Base-by-base conservation (phyloP, 352 stramenopile genomes). In the Phytophthora macrochlamydospora region DNA sequence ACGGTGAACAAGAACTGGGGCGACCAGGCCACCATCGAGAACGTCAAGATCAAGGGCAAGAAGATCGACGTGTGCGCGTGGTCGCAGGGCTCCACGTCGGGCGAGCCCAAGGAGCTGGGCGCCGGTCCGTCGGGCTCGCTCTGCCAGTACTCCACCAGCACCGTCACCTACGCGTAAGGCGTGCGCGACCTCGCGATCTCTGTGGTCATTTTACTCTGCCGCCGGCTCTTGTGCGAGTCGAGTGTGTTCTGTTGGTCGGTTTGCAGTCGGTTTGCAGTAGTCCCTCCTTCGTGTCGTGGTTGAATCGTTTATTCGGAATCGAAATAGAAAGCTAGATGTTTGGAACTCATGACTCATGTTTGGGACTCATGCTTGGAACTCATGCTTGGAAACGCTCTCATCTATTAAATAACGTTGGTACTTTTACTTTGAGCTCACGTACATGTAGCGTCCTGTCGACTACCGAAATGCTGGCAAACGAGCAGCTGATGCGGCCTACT, bases 71-170 rank as follows among this genome's bases (percentile, higher is more conserved):
- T 45, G 38, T 45, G 38, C 38, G 38, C 38, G 38, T 45, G 38
- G 38, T 45, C 38, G 38, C 38, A 45, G 38, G 38, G 38, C 38
- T 45, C 38, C 38, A 45, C 38, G 13, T 45, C 38, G 38, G 38
- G 38, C 38, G 38, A 45, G 38, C 38, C 38, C 38, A 45, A 45
- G 38, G 38, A 45, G 38, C 11, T 45, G 38, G 38, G 38, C 38
- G 38, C 38, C 38, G 38, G 38, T 12, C 38, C 38, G 38, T 45
- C 38, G 8, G 38, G 38, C 13, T 14, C 38, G 38, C 38, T 45
- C 38, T 45, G 38, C 38, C 13, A 45, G 38, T 45, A 45, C 38
- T 45, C 38, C 38, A 45, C 63, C 28, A 76, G 38, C 38, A 45
- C 4, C 38, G 18, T 45, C 38, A 14, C 38, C 11, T 45, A 45